A percentile compares a stretch with the other conserved stretches of the same genome.
These are phyloP conservation scores for Trichocladium antarcticum DNA, from an alignment of 495 filamentous ascomycete species.

Conservation along the genomic window DNA sequence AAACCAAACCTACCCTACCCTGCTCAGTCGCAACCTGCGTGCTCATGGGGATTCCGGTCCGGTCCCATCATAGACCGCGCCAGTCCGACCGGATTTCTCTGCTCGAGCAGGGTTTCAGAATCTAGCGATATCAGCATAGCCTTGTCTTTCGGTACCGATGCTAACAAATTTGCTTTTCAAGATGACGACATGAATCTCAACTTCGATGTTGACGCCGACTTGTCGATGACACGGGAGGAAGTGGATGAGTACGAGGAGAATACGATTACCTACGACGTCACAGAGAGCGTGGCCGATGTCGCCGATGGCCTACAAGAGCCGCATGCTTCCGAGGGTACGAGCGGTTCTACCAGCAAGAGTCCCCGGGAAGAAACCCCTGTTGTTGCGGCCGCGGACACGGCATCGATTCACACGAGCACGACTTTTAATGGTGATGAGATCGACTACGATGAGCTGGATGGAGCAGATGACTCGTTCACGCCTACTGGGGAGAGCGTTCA, in stretches of 20 bases:
- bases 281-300: neutral
- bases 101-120: neutral
- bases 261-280: neutral
- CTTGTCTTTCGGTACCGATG: neutral
- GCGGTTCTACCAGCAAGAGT: constrained; percentile 8
- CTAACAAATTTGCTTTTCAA: constrained; percentile 15
- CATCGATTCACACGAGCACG: constrained; percentile 27
- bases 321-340: neutral
- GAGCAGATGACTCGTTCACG: constrained; percentile 10
- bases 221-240: constrained; percentile 7
- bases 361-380: neutral
- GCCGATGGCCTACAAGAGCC: neutral
- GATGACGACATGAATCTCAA: constrained; percentile 14
- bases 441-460: constrained; percentile 35
- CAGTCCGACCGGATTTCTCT: neutral
- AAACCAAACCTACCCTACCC: too few species aligned
- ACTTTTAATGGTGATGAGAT: constrained; percentile 41
- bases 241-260: constrained; percentile 4
- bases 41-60: neutral
- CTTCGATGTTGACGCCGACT: constrained; percentile 5
- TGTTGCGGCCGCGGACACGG: constrained; percentile 2
- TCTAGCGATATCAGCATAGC: constrained; percentile 1
- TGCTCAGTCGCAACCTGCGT: neutral
- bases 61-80: neutral
- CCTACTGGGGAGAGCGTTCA: constrained; percentile 4